Base-by-base conservation (phyloP, 345 rosid species). In the Camelina hispida region DNA sequence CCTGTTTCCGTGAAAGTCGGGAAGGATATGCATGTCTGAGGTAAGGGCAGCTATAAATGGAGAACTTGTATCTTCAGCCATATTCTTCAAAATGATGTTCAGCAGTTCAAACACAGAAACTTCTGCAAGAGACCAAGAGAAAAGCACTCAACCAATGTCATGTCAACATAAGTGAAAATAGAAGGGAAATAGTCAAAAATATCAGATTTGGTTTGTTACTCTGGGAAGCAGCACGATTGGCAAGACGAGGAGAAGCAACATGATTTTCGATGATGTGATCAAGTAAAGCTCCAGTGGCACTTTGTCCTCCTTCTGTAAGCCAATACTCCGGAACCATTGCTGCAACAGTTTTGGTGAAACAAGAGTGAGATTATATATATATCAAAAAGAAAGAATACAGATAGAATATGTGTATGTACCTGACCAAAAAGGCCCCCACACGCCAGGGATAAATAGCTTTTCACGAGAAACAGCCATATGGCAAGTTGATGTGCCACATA, bases 381-480 rank as follows among this genome's bases (percentile, higher is more conserved):
- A 37, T 14, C 16, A 62, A 48, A 48, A 14, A 5, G 60, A 64
- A 50, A 77, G 40, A 3, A 57, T 9, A 50, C 48, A 30, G 63
- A 56, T 37, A 4, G 38, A 65, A 57, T n/a, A 57, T n/a, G 38
- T 0, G 40, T 22, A 51, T 6, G 58, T 86, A 94, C 98, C 98
- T 88, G 97, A 94, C 98, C 98, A 94, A 80, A 76, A 94, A 59
- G 97, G 98, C 17, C 98, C 98, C 98, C 98, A 94, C 12, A 94
- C 97, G 15, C 98, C 97, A 64, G 97, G 98, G 72, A 94, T 90
- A 66, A 94, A 90, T 68, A 94, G 84, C 84, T 90, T 94, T 81
- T 83, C 85, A 67, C 73, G 80, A 60, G 97, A 86, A 38, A 94
- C 87, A 79, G 93, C 97, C 98, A 94, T 94, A 79, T 94, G 97